phyloP scores from a whole-genome alignment of 495 filamentous ascomycete species.

The Daldinia vernicosa region DNA sequence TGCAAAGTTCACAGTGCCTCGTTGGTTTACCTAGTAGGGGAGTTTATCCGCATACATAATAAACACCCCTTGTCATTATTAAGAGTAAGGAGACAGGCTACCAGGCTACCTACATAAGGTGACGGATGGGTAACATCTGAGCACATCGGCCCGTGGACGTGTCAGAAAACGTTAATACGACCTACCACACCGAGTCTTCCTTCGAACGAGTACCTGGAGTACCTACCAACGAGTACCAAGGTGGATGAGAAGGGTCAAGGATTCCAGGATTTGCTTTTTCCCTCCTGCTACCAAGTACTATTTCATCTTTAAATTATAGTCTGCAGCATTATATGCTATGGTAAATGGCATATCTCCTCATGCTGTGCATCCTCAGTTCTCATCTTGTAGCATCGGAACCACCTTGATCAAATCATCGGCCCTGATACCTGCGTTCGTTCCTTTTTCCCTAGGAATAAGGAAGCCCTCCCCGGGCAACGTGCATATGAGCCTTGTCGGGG shows the following conservation, averaged over 20 bases:
- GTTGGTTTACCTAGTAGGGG: slow-evolving; percentile 10
- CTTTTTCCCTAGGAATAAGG: slow-evolving; percentile 12
- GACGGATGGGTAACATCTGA: slow-evolving; percentile 37
- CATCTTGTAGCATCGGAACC: slow-evolving; percentile 27
- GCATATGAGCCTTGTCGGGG: slow-evolving; percentile 40
- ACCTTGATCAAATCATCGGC: slow-evolving; percentile 28
- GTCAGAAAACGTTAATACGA: slow-evolving; percentile 38
- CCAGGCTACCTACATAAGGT: slow-evolving; percentile 11
- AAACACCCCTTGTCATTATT: neutral
- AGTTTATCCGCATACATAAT: slow-evolving; percentile 1
- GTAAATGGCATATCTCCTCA: slow-evolving; percentile 27
- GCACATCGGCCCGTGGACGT: slow-evolving; percentile 37
- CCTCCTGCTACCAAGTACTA: too few species aligned
- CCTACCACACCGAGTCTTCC: slow-evolving; percentile 29
- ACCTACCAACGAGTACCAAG: neutral
- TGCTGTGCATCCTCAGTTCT: slow-evolving; percentile 18
- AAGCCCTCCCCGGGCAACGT: slow-evolving; percentile 32
- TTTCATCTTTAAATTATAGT: slow-evolving; percentile 17
- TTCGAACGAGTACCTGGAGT: slow-evolving; percentile 5
- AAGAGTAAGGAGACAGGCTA: slow-evolving; percentile 14
- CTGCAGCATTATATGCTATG: slow-evolving; percentile 28
- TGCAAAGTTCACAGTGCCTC: slow-evolving; percentile 8
- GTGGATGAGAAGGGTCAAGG: slow-evolving; percentile 8
- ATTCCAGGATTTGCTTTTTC: slow-evolving; percentile 14
- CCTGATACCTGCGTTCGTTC: slow-evolving; percentile 17